Evolutionary conservation across 306 rosid species (phyloP), one percentile per base, ranked within the genome.

Genomic region (Medicago lupulina): DNA sequence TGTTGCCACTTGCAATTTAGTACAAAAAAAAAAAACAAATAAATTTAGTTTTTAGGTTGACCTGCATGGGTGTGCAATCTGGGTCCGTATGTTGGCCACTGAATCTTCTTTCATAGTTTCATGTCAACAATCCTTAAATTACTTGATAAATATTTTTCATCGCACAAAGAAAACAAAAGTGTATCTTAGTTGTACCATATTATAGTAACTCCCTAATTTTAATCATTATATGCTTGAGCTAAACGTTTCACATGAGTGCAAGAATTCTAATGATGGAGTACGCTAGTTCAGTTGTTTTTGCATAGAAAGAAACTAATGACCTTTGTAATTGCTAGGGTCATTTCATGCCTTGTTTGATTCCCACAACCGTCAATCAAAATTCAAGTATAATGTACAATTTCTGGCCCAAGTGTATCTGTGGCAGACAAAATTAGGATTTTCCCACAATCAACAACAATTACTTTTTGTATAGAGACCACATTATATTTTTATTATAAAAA

Each of bases 31-130:
- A 31, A 63, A 10, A 59, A 80, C 2, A 28, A 2, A 25, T 25
- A 25, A 41, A 21, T 21, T 59, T 67, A 68, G 81, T 74, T 44
- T 71, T 51, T 28, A 68, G 74, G 80, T 60, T 83, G 81, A 71
- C 80, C 79, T 71, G 76, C 82, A 68, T 83, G 83, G 73, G 83
- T 70, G 72, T 75, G 85, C 70, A 65, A 71, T 78, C 74, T 79
- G 88, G 90, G 88, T 90, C 93, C 90, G 19, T 69, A 66, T 93
- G 96, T 89, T 89, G 79, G 86, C 96, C 94, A 87, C 86, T 66
- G 60, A 76, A 73, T 80, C 62, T 63, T 4, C 6, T 34, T 34
- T 51, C 34, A 28, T 28, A 28, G 31, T 47, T 66, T 65, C 68
- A 68, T 65, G 53, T 77, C 86, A 82, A 43, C 64, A 40, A 67